Evolutionary conservation across 805 yeast genomes (phyloP), one percentile per base, ranked within the genome.

Genomic region (Sugiyamaella americana): DNA sequence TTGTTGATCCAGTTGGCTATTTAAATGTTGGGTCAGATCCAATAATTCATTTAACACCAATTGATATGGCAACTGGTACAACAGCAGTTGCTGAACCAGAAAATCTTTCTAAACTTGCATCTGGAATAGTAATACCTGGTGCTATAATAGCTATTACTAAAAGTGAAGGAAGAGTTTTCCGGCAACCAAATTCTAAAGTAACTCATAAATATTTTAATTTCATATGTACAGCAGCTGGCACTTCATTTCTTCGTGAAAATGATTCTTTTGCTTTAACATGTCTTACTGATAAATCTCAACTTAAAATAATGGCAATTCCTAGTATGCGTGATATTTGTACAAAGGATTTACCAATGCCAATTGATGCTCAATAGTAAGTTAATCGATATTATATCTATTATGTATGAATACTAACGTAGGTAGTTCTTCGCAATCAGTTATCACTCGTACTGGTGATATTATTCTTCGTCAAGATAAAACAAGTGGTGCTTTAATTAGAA

Each of bases 71-170:
- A 1, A 70, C 71, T 22, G 96, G 96, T 1, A 67, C 70, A 4
- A 76, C 86, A 2, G 78, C 86, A 2, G 68, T 70, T 3, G 95
- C 96, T 0, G 71, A 75, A 1, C 68, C 79, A 42, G 75, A 73
- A 1, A 69, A 69, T 18, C 76, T 84, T 69, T 71, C 71, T 19
- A 74, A 75, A 39, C 69, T 89, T 44, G 71, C 82, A 1, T 73
- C 76, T 21, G 93, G 89, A 1, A 59, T 78, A 3, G 55, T 70
- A 1, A 70, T 80, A n/a, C 79, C 79, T 1, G 89, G 94, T 0
- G 72, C 76, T 4, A 58, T 87, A 0, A 63, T 85, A 2, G 69
- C 76, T 0, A 67, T 79, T 0, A 78, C 89, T 0, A 55, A 64
- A 2, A 66, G 72, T 24, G 94, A 85, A 54, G 69, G 86, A 1